phyloP scores from a whole-genome alignment of 495 filamentous ascomycete species.

The Poronia punctata region DNA sequence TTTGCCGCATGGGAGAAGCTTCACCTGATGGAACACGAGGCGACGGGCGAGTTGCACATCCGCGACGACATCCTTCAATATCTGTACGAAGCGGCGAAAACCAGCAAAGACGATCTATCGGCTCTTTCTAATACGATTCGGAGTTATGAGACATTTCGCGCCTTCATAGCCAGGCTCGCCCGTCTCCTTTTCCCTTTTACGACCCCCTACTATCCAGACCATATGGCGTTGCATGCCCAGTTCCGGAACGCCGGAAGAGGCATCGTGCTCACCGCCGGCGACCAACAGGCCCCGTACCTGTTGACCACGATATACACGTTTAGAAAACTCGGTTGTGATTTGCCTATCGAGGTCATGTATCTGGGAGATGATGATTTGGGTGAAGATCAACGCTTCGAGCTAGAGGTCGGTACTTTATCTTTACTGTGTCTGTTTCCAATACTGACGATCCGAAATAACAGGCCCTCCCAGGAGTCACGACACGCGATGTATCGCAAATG shows the following conservation, averaged over 20 bases:
- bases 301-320: constrained; percentile 28
- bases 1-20: constrained; percentile 15
- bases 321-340: constrained; percentile 24
- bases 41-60: constrained; percentile 8
- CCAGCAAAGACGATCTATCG: constrained; percentile 2
- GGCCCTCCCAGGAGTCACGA: constrained; percentile 9
- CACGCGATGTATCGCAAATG: constrained; percentile 10
- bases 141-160: constrained; percentile 23
- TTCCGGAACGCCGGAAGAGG: constrained; percentile 19
- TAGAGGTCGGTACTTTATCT: constrained; percentile 6
- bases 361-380: constrained; percentile 29
- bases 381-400: constrained; percentile 11
- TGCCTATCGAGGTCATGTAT: constrained; percentile 36
- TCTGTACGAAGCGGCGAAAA: constrained; percentile 6
- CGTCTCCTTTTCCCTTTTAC: constrained; percentile 28
- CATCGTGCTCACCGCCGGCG: constrained; percentile 29
- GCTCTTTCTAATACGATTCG: constrained; percentile 16
- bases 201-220: constrained; percentile 26
- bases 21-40: constrained; percentile 6
- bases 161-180: constrained; percentile 18
- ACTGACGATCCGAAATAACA: background rate
- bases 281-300: constrained; percentile 24
- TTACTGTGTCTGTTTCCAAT: background rate
- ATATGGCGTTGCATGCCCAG: constrained; percentile 22
- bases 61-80: constrained; percentile 21